Evolutionary conservation across 805 yeast species (phyloP), one percentile per base, ranked within the genome.

Genomic region (Starmerella khaoyaiensis): DNA sequence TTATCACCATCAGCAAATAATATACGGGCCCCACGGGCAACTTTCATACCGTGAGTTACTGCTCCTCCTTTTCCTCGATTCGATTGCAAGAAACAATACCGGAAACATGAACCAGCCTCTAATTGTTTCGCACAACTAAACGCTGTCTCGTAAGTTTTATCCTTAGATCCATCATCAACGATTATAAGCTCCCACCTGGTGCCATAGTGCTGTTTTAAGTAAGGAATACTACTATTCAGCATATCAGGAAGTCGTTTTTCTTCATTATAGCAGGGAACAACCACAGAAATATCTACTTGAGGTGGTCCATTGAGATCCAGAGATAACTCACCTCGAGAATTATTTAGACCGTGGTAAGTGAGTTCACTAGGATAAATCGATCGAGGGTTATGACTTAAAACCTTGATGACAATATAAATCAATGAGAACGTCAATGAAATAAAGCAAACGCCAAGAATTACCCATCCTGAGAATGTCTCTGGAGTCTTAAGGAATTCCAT

Each of bases 1-100:
- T 97, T 97, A 60, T 90, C 98, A 1, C 97, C 98, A 60, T 90
- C 98, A 1, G 94, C 97, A 63, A 90, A 90, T 8, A 90, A 67
- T 9, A 74, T 72, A 50, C 70, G 76, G 39, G 65, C 56, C 10
- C 97, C 98, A 29, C 82, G 63, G 3, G 76, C 62, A 50, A 73
- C 74, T 49, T 76, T 70, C 57, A 90, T 61, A 5, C 98, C 98
- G 58, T 87, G 96, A 14, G 93, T 74, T 0, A 90, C 97, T 0
- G 97, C 98, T 10, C 97, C 95, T 24, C 93, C 93, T 61, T 87
- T 87, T 19, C 98, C 98, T 50, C 98, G 68, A 57, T 90, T 90
- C 45, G 71, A 57, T 18, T 60, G 71, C 44, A 90, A 66, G 47
- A 67, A 68, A n/a, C 81, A 66, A 30, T 82, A 84, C 48, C 87